Evolutionary conservation across 306 rosid species (phyloP), one percentile per base, ranked within the genome.

Genomic region (Ammopiptanthus mongolicus): DNA sequence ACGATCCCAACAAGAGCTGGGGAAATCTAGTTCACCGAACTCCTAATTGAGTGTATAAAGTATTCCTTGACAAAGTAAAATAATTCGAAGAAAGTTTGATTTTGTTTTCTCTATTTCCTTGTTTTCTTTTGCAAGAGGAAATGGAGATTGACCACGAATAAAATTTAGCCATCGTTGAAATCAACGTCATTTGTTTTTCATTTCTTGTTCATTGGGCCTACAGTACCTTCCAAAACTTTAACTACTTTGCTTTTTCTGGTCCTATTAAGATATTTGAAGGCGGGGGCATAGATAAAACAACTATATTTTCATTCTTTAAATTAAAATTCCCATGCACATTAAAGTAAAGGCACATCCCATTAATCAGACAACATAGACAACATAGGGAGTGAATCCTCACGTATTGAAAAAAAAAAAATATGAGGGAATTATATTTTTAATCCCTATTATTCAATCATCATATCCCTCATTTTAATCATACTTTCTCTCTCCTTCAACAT

Each of bases 1-100:
- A 3, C 2, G 8, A 57, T 21, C 6, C 15, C 17, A 53, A 15
- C 1, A 47, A 33, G 3, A 50, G 55, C 7, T 0, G 6, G 65
- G 39, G n/a, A 74, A 57, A 57, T 36, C 13, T 17, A 17, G 79
- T 34, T 65, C 83, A 65, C 79, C 79, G 4, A 71, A 79, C 44
- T 52, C 21, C 8, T 63, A 52, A 13, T 34, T n/a, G 31, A 31
- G 8, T 37, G 21, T 61, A 41, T 58, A 47, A 78, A n/a, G 51
- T 39, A 65, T 53, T 22, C 37, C 11, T 22, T 21, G 11, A 8
- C 14, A 37, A 44, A 14, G 2, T 50, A 47, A 78, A 74, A 25
- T 19, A 41, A 8, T 46, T 25, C 1, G 33, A 74, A 37, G 72
- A 60, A 80, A 58, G 36, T 28, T 80, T 31, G 44, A 68, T 59